Base-by-base conservation (phyloP, 2,329 filamentous ascomycete species). In the Westerdykella aurantiaca region DNA sequence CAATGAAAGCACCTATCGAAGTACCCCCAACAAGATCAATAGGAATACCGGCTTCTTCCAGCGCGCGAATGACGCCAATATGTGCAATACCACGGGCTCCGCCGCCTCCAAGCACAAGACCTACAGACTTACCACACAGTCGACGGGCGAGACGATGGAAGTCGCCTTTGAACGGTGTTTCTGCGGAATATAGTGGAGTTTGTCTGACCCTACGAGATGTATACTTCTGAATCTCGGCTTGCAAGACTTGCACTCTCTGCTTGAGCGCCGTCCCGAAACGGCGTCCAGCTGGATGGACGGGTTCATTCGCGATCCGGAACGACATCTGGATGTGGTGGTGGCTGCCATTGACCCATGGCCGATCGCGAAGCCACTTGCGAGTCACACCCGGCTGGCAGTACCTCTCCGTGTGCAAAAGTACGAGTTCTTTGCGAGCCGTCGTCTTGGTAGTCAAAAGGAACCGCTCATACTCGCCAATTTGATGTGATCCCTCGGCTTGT, bases 261-360 rank as follows among this genome's bases (percentile, higher is more conserved):
- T 96, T 97, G 47, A 98, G 72, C 0, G 85, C 88, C 4, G 85
- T 86, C 1, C 91, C 89, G 13, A 95, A 84, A 41, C 85, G 84
- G 55, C 88, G 88, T 1, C 81, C 78, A 12, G 83, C 82, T 16
- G 84, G 79, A 57, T 89, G 84, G 0, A 86, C 80, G 2, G 89
- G 86, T 51, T 95, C 83, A 1, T 83, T 73, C 37, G 86, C 84
- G 3, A 83, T 77, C 33, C 85, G 81, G 65, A 93, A 91, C 0
- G 86, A 78, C 93, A 98, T 97, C 59, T 98, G 93, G 11, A 98
- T 86, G 56, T 98, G 93, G 61, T 95, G 93, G 64, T 98, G 94
- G 5, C 91, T 91, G 13, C 93, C 93, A 53, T 97, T 98, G 67
- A 98, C 93, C 93, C 93, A 98, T 49, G 95, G 83, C 1, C 93